Conservation (phyloP, 2,329 filamentous ascomycete genomes). For the Botryotinia narcissicola region DNA sequence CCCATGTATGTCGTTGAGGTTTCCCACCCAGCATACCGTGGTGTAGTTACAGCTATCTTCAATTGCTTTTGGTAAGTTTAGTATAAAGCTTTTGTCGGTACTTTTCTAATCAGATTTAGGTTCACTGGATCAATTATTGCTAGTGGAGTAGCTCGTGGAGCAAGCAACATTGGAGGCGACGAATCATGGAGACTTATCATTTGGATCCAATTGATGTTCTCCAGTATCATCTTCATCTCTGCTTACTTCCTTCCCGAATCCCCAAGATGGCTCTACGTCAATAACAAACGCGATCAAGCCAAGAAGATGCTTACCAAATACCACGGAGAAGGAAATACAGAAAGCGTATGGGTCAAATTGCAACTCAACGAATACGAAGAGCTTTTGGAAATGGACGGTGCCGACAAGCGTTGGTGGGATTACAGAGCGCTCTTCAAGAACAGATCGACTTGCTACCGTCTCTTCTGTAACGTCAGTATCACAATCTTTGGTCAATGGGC, state of each 20-base stretch:
- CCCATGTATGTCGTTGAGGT: conserved; percentile 50
- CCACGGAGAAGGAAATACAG: conserved; percentile 51
- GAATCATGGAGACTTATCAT: conserved; percentile 53
- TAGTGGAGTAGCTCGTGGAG: conserved; percentile 53
- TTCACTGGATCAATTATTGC: conserved; percentile 54
- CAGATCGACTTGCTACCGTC: conserved; percentile 47
- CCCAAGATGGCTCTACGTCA: conserved; percentile 59
- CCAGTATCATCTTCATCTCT: conserved; percentile 46
- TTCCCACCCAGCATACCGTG: conserved; percentile 47
- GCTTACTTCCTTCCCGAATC: conserved; percentile 59
- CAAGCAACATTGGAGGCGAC: conserved; percentile 42
- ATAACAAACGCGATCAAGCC: conserved; percentile 52
- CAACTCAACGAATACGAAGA: conserved; percentile 50
- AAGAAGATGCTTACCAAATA: conserved; percentile 53
- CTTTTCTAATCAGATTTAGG: conserved; percentile 36
- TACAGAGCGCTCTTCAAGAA: conserved; percentile 53
- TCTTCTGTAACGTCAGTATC: conserved; percentile 52
- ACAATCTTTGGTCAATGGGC: conserved; percentile 53
- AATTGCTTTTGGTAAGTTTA: conserved; percentile 12
- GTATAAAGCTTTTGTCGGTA: not conserved
- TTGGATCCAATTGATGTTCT: conserved; percentile 47
- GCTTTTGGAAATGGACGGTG: conserved; percentile 48
- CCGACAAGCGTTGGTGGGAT: conserved; percentile 56
- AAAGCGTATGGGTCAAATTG: conserved; percentile 51
- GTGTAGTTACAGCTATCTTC: conserved; percentile 39